Evolutionary conservation across 257 asterid genomes (phyloP).

Genomic region (Agastache rugosa): DNA sequence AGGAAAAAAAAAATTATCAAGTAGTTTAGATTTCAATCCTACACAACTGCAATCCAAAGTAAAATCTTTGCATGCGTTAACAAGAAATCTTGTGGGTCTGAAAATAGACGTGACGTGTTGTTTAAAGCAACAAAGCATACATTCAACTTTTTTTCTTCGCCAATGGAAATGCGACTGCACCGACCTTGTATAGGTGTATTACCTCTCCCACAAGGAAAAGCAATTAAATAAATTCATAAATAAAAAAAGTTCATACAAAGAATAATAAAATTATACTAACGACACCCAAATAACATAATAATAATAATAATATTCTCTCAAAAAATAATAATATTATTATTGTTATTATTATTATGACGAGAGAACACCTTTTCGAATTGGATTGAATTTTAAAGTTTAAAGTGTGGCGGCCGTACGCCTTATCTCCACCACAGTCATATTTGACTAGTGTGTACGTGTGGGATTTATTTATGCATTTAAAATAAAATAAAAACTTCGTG

Average conservation of each 20-base stretch:
- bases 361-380: not conserved
- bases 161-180: conserved; percentile 27
- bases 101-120: conserved; percentile 25
- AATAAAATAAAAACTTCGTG: too few species aligned
- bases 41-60: not conserved
- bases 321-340: too few species aligned
- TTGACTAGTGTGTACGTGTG: conserved; percentile 40
- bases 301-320: too few species aligned
- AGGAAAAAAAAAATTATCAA: too few species aligned
- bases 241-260: too few species aligned
- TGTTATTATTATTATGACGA: too few species aligned
- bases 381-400: not conserved
- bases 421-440: conserved; percentile 35
- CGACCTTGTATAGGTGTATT: conserved; percentile 16
- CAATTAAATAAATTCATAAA: not conserved
- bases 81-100: conserved; percentile 21
- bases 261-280: not conserved
- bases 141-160: not conserved
- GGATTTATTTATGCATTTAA: not conserved
- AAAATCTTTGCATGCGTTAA: conserved; percentile 20
- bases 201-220: conserved; percentile 27
- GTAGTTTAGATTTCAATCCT: too few species aligned
- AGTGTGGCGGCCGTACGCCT: conserved; percentile 34
- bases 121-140: not conserved
- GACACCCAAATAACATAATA: too few species aligned